Percentiles rank a stretch among this genome's conserved stretches.
phyloP scores from a whole-genome alignment of 2,329 filamentous ascomycete species.

The Diaporthe helianthi region DNA sequence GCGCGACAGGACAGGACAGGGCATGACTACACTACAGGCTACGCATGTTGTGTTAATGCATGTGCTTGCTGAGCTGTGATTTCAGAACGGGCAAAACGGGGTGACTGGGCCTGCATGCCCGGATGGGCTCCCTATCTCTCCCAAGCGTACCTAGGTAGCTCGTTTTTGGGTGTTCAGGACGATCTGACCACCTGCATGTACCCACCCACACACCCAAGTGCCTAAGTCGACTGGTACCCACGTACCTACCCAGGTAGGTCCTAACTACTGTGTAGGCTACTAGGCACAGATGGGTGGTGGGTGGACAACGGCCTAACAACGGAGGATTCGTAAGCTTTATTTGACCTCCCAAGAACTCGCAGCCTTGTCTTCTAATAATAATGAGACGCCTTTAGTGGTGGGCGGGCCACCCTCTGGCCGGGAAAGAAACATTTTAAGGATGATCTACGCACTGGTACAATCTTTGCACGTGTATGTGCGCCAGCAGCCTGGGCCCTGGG shows the following conservation, averaged over 20 bases:
- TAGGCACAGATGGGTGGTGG: background rate
- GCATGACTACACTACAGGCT: slow-evolving; percentile 15
- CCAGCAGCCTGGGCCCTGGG: slow-evolving; percentile 6
- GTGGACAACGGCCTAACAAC: background rate
- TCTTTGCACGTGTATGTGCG: too few relatives aligned
- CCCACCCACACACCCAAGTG: too few relatives aligned
- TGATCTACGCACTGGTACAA: background rate
- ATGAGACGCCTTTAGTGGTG: background rate
- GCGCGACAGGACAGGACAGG: background rate
- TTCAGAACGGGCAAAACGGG: too few relatives aligned
- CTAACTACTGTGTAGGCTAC: too few relatives aligned
- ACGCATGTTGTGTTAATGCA: slow-evolving; percentile 21
- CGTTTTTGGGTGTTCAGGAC: slow-evolving; percentile 16
- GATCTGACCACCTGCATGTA: too few relatives aligned
- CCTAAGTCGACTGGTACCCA: too few relatives aligned
- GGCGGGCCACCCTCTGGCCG: background rate
- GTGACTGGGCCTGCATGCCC: slow-evolving; percentile 19
- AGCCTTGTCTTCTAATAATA: slow-evolving; percentile 21
- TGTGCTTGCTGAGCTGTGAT: slow-evolving; percentile 23
- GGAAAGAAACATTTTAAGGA: background rate
- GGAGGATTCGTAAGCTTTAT: slow-evolving; percentile 20
- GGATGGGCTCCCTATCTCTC: slow-evolving; percentile 12
- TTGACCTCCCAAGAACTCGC: background rate
- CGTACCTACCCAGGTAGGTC: background rate
- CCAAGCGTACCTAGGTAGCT: slow-evolving; percentile 22